Percentiles rank a stretch among this genome's conserved stretches.
Conservation (phyloP, 768 basidiomycete species). For the Psilocybe azurescens region DNA sequence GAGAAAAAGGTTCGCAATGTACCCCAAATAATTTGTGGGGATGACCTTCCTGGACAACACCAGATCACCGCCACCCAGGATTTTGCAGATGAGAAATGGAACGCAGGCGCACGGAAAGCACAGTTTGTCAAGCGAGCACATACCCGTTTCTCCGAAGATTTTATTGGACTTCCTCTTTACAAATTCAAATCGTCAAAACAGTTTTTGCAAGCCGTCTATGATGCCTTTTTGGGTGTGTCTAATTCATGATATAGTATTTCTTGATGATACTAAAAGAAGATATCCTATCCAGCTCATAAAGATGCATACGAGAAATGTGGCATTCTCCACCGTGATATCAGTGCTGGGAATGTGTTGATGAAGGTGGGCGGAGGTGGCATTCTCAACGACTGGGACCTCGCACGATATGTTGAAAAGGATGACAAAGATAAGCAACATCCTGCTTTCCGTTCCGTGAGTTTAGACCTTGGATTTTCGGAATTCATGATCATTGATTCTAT, state of each 20-base stretch:
- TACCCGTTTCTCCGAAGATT: slow-evolving; percentile 26
- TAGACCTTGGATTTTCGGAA: no score
- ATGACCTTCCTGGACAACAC: slow-evolving; percentile 31
- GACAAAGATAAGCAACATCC: background rate
- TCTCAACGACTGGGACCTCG: slow-evolving; percentile 33
- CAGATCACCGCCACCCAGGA: slow-evolving; percentile 22
- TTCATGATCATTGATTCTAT: background rate
- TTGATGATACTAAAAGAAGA: no score
- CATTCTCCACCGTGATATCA: slow-evolving; percentile 34
- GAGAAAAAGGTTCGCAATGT: slow-evolving; percentile 26
- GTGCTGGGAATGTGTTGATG: slow-evolving; percentile 28
- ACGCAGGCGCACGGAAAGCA: background rate
- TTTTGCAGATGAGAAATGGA: slow-evolving; percentile 15
- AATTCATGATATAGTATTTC: background rate
- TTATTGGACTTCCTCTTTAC: slow-evolving; percentile 19
- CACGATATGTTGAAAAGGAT: slow-evolving; percentile 2
- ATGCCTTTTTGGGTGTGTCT: slow-evolving; percentile 30
- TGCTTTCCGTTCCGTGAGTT: slow-evolving; percentile 19
- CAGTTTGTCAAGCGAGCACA: slow-evolving; percentile 22
- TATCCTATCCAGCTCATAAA: slow-evolving; percentile 31
- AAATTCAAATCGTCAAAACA: slow-evolving; percentile 21
- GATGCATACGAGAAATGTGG: slow-evolving; percentile 20
- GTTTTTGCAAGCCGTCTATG: slow-evolving; percentile 21
- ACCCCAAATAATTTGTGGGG: slow-evolving; percentile 31
- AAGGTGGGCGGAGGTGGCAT: slow-evolving; percentile 18